Conservation (phyloP, 257 asterid genomes). For the Rehmannia glutinosa region DNA sequence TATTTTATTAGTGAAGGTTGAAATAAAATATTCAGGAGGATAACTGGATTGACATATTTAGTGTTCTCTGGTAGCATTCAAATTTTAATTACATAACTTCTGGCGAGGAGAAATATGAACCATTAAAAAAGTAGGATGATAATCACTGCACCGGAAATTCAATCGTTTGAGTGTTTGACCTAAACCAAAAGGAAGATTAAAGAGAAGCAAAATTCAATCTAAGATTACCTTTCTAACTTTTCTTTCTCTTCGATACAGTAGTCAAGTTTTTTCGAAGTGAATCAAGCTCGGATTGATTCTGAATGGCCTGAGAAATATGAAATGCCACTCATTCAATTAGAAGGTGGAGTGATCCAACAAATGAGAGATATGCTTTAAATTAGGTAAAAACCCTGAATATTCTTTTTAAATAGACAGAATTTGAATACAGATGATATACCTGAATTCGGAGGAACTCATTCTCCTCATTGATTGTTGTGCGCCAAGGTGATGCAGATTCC, state of each 20-base stretch:
- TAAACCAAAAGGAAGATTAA: no score
- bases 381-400: neutral
- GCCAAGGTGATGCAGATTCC: conserved; percentile 73
- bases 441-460: conserved; percentile 91
- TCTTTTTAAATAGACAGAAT: neutral
- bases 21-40: neutral
- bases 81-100: neutral
- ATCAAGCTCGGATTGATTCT: conserved; percentile 85
- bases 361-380: neutral
- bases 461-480: conserved; percentile 76
- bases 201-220: no score
- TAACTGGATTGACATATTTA: no score
- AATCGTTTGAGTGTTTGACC: no score
- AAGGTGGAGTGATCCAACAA: no score
- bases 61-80: neutral
- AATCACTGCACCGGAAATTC: no score
- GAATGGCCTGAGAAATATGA: conserved; percentile 38
- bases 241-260: conserved; percentile 61
- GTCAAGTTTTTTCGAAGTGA: conserved; percentile 67
- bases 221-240: conserved; percentile 77
- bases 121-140: no score
- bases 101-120: no score
- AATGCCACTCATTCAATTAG: no score
- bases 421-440: conserved; percentile 40
- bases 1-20: neutral